phyloP scores from a whole-genome alignment of 306 rosid species.

The Rosa chinensis region DNA sequence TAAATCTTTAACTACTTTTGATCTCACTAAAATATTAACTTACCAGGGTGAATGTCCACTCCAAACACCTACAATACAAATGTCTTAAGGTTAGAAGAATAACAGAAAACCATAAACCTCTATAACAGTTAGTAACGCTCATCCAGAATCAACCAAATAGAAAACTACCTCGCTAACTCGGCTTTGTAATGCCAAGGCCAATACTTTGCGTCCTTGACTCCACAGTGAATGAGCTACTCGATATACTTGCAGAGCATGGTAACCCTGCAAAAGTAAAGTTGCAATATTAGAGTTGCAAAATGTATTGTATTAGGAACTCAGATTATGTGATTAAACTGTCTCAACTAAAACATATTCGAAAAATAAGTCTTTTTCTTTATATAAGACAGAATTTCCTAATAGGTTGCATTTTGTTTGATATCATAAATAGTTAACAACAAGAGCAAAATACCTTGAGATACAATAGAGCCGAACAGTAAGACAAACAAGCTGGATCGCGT shows the following conservation, averaged over 20 bases:
- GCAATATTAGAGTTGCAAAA: slow-evolving; percentile 17
- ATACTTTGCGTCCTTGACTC: slow-evolving; percentile 73
- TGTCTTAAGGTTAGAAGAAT: slow-evolving; percentile 16
- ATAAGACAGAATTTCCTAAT: background rate
- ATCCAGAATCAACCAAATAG: slow-evolving; percentile 14
- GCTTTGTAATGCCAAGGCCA: slow-evolving; percentile 89
- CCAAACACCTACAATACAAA: slow-evolving; percentile 73
- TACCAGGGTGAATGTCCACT: slow-evolving; percentile 95
- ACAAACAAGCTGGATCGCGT: slow-evolving; percentile 93
- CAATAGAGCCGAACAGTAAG: slow-evolving; percentile 74
- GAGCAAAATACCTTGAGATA: slow-evolving; percentile 68
- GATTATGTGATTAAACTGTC: background rate
- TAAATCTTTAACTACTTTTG: background rate
- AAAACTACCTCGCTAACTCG: slow-evolving; percentile 78
- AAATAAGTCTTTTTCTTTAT: background rate
- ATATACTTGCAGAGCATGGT: slow-evolving; percentile 80
- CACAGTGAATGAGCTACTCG: slow-evolving; percentile 82
- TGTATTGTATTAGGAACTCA: background rate
- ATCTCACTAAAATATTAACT: slow-evolving; percentile 14
- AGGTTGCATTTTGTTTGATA: background rate
- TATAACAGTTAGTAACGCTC: background rate
- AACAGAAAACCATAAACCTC: slow-evolving; percentile 9
- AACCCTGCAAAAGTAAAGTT: slow-evolving; percentile 57
- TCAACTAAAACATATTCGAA: background rate
- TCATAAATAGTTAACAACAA: background rate